Conservation (phyloP, 805 yeast genomes). For the Monosporozyma solicola region DNA sequence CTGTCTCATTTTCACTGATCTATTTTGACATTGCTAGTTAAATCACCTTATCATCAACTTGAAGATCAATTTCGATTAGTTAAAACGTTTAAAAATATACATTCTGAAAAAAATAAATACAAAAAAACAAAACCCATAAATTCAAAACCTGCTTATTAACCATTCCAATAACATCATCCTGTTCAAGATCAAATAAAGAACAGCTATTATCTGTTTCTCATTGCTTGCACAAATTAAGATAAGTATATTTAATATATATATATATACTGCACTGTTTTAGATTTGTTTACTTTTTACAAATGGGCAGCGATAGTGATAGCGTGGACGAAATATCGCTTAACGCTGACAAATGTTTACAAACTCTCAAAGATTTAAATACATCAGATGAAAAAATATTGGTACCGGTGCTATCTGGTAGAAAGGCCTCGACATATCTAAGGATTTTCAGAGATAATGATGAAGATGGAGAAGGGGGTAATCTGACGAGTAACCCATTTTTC, state of each 20-base stretch:
- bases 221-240: neutral
- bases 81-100: neutral
- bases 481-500: neutral
- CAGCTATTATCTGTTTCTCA: neutral
- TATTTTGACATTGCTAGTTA: neutral
- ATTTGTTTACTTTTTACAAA: neutral
- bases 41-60: neutral
- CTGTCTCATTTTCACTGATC: neutral
- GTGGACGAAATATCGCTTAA: neutral
- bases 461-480: neutral
- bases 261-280: neutral
- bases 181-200: neutral
- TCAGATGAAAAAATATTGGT: slow-evolving; percentile 16
- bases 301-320: neutral
- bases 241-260: neutral
- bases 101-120: neutral
- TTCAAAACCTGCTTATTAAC: neutral
- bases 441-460: slow-evolving; percentile 27
- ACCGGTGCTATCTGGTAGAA: slow-evolving; percentile 27
- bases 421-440: slow-evolving; percentile 28
- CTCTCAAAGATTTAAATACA: slow-evolving; percentile 21
- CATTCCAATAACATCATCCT: neutral
- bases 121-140: neutral
- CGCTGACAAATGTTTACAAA: neutral
- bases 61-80: neutral